Conservation (phyloP, 2,329 filamentous ascomycete genomes). For the Phialophora tarda region DNA sequence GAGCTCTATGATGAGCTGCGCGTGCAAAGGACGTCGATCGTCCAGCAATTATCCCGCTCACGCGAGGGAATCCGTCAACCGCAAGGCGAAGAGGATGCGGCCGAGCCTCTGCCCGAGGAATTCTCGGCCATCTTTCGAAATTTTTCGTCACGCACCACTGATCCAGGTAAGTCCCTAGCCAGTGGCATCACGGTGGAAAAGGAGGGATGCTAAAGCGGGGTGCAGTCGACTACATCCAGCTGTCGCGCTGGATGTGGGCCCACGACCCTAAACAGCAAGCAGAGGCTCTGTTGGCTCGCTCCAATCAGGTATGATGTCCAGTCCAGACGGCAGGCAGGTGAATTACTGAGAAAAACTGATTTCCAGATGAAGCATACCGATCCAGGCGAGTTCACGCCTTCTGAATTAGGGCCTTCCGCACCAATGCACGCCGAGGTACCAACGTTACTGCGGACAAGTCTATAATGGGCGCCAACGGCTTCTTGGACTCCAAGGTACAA, state of each 20-base stretch:
- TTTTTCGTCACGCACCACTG: not conserved
- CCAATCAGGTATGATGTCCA: not conserved
- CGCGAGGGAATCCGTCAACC: not conserved
- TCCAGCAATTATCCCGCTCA: conserved; percentile 12
- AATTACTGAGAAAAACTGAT: not conserved
- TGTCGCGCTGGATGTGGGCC: conserved; percentile 2
- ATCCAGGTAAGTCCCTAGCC: not conserved
- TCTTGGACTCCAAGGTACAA: not conserved
- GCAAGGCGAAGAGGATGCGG: not conserved
- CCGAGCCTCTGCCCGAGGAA: not conserved
- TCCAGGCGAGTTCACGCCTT: not conserved
- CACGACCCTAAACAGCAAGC: not conserved
- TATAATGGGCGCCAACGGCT: not conserved
- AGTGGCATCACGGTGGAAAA: not conserved
- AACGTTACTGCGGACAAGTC: not conserved
- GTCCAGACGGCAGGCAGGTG: not conserved
- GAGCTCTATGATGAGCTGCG: conserved; percentile 16
- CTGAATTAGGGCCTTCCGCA: not conserved
- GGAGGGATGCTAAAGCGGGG: not conserved
- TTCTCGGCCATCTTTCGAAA: not conserved
- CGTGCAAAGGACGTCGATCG: conserved; percentile 7
- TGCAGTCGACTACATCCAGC: not conserved
- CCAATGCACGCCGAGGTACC: not conserved
- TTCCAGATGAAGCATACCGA: not conserved
- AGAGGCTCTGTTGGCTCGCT: not conserved